Conservation (phyloP, 2,329 filamentous ascomycete species). For the Diaporthe eres region DNA sequence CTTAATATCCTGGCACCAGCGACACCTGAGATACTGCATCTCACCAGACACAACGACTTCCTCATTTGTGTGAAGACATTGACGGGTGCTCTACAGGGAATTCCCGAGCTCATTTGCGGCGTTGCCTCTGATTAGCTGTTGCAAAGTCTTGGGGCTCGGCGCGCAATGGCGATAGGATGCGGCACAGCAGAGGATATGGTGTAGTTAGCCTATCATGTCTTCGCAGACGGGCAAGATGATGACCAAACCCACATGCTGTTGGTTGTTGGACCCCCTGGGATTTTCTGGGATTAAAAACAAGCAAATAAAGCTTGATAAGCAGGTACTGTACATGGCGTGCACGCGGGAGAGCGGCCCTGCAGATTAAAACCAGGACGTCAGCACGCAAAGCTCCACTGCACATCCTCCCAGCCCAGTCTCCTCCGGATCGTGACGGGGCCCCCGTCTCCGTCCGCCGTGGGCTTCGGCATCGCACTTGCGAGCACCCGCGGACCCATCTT, state of each 20-base stretch:
- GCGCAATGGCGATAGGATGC: not conserved
- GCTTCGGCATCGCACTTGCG: not conserved
- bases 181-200: not conserved
- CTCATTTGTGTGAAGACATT: not conserved
- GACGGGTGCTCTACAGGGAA: not conserved
- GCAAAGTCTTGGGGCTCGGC: not conserved
- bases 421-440: not conserved
- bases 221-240: not conserved
- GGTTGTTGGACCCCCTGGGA: not conserved
- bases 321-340: not conserved
- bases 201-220: not conserved
- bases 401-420: not conserved
- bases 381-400: not conserved
- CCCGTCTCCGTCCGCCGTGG: not conserved
- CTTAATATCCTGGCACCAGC: not conserved
- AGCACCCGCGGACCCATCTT: not conserved
- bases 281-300: not conserved
- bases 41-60: not conserved
- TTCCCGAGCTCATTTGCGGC: not conserved
- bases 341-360: slow-evolving; percentile 57
- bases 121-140: not conserved
- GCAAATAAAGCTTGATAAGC: not conserved
- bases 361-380: not conserved
- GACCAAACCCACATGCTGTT: not conserved
- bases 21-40: not conserved